A percentile compares a stretch with the other conserved stretches of the same genome.
Evolutionary conservation across 2,329 filamentous ascomycete genomes (phyloP).

Genomic region (Fusarium nurragi): DNA sequence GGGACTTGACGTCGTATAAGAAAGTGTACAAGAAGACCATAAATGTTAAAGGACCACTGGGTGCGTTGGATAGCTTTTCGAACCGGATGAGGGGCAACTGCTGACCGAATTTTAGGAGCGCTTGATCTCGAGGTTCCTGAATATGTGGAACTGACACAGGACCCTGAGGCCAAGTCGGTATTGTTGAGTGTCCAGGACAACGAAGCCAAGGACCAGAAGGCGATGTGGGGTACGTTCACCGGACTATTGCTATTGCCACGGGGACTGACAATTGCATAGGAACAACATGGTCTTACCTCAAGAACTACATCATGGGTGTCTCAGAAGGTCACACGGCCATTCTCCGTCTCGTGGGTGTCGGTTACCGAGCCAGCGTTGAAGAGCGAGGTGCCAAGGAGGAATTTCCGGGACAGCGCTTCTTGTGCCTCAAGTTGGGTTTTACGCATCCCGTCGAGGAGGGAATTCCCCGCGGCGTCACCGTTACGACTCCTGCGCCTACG

Average conservation of each 20-base stretch:
- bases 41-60: conserved; percentile 82
- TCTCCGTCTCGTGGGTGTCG: conserved; percentile 91
- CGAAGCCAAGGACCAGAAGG: conserved; percentile 77
- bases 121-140: conserved; percentile 81
- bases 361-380: conserved; percentile 91
- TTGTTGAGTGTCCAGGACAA: conserved; percentile 75
- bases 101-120: conserved; percentile 64
- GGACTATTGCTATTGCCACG: neutral
- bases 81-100: conserved; percentile 1
- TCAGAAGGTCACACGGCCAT: conserved; percentile 97
- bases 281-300: conserved; percentile 87
- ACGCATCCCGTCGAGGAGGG: conserved; percentile 94
- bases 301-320: conserved; percentile 91
- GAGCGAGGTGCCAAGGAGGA: conserved; percentile 76
- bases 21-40: conserved; percentile 72
- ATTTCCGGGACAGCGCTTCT: conserved; percentile 85
- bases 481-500: conserved; percentile 89
- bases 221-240: conserved; percentile 86
- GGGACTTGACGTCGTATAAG: conserved; percentile 67
- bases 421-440: conserved; percentile 94
- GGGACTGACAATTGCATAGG: conserved; percentile 60
- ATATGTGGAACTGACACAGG: conserved; percentile 77
- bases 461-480: conserved; percentile 83
- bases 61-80: conserved; percentile 54
- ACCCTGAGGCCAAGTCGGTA: conserved; percentile 70